phyloP scores from a whole-genome alignment of 225 moss, liverwort and hornwort genomes.

The Anthoceros angustus region DNA sequence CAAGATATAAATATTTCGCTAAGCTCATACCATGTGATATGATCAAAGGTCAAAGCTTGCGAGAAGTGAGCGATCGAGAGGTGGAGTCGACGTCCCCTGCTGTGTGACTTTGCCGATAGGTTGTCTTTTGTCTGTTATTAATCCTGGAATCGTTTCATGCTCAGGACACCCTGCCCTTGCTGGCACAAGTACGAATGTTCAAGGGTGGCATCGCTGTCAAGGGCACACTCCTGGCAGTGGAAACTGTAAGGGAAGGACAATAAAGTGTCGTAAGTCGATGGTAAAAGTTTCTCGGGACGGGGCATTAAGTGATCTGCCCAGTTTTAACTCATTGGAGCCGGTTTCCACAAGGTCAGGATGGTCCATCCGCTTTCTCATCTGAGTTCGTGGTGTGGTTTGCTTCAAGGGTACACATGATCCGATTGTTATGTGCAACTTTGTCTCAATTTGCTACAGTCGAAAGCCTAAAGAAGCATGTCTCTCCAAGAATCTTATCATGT shows the following conservation, averaged over 20 bases:
- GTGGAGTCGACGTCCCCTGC: no score
- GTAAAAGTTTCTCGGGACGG: background rate
- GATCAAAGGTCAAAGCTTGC: no score
- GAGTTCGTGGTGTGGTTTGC: background rate
- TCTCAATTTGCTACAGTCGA: background rate
- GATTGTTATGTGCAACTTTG: background rate
- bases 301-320: background rate
- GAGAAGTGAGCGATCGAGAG: no score
- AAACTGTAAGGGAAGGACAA: background rate
- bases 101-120: no score
- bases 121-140: no score
- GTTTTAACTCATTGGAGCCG: background rate
- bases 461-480: background rate
- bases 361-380: background rate
- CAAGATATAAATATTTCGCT: background rate
- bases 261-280: background rate
- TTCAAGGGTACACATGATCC: background rate
- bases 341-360: background rate
- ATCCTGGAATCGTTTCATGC: no score
- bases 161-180: background rate
- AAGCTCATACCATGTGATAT: background rate
- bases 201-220: background rate
- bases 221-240: constrained; percentile 2
- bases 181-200: background rate
- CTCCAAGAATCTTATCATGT: background rate